phyloP scores from a whole-genome alignment of 768 basidiomycete species.

The Suillus lakei region DNA sequence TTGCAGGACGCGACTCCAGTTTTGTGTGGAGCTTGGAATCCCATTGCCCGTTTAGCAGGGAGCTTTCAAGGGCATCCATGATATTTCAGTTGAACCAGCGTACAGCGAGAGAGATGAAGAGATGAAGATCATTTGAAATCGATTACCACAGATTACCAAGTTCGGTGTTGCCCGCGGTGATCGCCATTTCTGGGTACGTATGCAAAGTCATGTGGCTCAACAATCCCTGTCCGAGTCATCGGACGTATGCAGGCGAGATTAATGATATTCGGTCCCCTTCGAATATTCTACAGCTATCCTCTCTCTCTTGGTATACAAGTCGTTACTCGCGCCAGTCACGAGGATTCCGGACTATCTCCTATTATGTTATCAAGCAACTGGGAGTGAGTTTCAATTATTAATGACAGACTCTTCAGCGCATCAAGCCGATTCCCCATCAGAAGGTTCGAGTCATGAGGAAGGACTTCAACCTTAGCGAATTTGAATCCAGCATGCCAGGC shows the following conservation, averaged over 20 bases:
- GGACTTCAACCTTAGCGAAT: neutral
- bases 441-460: neutral
- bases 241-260: too few relatives aligned
- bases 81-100: conserved; percentile 2
- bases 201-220: too few relatives aligned
- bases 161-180: conserved; percentile 3
- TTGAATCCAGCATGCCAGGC: neutral
- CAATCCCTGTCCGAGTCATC: too few relatives aligned
- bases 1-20: conserved; percentile 25
- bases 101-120: neutral
- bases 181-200: too few relatives aligned
- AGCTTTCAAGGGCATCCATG: conserved; percentile 51
- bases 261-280: too few relatives aligned
- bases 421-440: neutral
- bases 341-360: neutral
- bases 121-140: conserved; percentile 4
- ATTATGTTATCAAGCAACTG: neutral
- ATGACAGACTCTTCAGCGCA: neutral
- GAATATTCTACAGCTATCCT: neutral
- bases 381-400: neutral
- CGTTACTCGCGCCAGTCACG: neutral
- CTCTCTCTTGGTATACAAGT: neutral
- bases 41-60: conserved; percentile 59
- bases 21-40: conserved; percentile 27
- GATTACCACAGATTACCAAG: neutral